Percentiles rank a stretch among this genome's conserved stretches.
These are phyloP conservation scores for Hyphodiscus sp. DNA, from an alignment of 2,329 filamentous ascomycete genomes.

Conservation along the genomic window DNA sequence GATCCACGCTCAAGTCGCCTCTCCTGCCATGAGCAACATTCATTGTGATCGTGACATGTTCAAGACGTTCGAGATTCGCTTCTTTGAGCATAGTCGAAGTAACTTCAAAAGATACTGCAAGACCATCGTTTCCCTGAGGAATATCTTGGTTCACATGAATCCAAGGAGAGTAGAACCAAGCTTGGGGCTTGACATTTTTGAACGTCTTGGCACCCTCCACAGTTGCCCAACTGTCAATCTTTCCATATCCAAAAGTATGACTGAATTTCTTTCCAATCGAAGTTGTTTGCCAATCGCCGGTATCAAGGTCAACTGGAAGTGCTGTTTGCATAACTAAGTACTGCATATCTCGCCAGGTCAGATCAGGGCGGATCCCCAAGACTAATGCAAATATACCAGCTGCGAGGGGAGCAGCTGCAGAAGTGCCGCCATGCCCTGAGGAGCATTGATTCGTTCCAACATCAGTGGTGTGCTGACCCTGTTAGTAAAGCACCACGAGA, in stretches of 20 bases:
- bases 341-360: slow-evolving; percentile 92
- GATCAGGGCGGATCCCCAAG: slow-evolving; percentile 74
- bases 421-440: slow-evolving; percentile 83
- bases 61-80: slow-evolving; percentile 78
- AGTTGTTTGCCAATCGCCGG: slow-evolving; percentile 75
- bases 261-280: slow-evolving; percentile 80
- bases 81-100: slow-evolving; percentile 72
- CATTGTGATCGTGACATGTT: slow-evolving; percentile 97
- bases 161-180: slow-evolving; percentile 93
- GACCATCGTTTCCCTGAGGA: slow-evolving; percentile 74
- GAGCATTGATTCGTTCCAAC: slow-evolving; percentile 80
- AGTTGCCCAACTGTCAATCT: slow-evolving; percentile 80
- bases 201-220: slow-evolving; percentile 82
- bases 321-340: slow-evolving; percentile 83
- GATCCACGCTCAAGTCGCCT: slow-evolving; percentile 87
- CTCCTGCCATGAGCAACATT: slow-evolving; percentile 83
- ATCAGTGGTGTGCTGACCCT: slow-evolving; percentile 75
- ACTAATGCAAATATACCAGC: slow-evolving; percentile 89
- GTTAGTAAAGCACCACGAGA: slow-evolving; percentile 15
- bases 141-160: slow-evolving; percentile 80
- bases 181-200: slow-evolving; percentile 86
- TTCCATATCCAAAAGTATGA: slow-evolving; percentile 93
- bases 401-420: slow-evolving; percentile 86
- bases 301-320: slow-evolving; percentile 67
- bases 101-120: slow-evolving; percentile 75